Conservation (phyloP, 768 basidiomycete genomes). For the Trametes elegans region DNA sequence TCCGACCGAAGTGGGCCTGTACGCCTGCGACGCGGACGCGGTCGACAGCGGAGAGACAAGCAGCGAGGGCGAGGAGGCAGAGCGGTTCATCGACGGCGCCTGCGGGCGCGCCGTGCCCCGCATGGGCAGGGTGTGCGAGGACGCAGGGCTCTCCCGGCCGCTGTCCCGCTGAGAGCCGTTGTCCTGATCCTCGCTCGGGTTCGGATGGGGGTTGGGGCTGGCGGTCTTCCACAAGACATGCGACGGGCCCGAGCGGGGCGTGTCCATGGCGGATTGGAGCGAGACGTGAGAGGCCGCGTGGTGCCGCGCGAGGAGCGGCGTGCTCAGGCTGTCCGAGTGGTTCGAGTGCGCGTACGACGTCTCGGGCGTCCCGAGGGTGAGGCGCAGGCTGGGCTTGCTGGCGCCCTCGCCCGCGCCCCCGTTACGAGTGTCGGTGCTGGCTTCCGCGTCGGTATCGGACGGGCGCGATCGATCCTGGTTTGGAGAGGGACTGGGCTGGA, state of each 20-base stretch:
- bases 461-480: constrained; percentile 5
- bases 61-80: constrained; percentile 21
- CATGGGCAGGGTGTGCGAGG: constrained; percentile 7
- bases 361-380: neutral
- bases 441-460: neutral
- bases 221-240: constrained; percentile 24
- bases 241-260: constrained; percentile 14
- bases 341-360: too few relatives aligned
- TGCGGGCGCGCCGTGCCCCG: constrained; percentile 1
- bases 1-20: constrained; percentile 11
- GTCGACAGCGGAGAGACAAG: constrained; percentile 7
- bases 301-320: constrained; percentile 12
- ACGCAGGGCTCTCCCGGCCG: constrained; percentile 8
- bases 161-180: constrained; percentile 2
- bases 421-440: too few relatives aligned
- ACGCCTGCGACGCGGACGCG: neutral
- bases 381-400: neutral
- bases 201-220: too few relatives aligned
- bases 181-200: too few relatives aligned
- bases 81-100: constrained; percentile 12
- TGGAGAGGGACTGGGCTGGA: constrained; percentile 12
- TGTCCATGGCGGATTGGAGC: neutral
- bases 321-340: constrained; percentile 13
- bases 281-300: constrained; percentile 3
- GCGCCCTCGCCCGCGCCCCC: too few relatives aligned